A percentile compares a stretch with the other conserved stretches of the same genome.
Conservation (phyloP, 140 eudicot genomes). For the Flaveria floridana region DNA sequence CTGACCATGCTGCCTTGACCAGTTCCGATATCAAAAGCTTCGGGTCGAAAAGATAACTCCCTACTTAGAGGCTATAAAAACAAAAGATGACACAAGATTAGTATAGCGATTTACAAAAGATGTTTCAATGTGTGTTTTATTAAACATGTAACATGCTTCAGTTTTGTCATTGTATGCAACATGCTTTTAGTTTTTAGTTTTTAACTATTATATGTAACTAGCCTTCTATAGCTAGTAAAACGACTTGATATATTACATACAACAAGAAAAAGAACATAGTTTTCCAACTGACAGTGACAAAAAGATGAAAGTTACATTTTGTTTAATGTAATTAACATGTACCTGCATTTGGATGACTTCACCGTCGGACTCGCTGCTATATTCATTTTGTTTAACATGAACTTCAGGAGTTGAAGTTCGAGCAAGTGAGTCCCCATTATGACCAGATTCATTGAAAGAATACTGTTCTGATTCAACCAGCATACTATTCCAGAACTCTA, state of each 20-base stretch:
- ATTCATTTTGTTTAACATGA: conserved; percentile 38
- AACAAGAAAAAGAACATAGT: neutral
- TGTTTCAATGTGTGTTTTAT: neutral
- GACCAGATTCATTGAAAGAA: conserved; percentile 33
- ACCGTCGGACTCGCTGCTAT: conserved; percentile 55
- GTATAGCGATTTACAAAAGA: neutral
- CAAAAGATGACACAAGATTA: neutral
- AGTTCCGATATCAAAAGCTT: conserved; percentile 2
- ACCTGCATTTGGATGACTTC: conserved; percentile 49
- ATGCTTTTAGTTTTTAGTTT: neutral
- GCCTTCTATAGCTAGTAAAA: neutral
- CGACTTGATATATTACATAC: neutral
- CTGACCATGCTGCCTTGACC: conserved; percentile 16
- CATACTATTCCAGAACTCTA: conserved; percentile 45
- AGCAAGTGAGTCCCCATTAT: conserved; percentile 19
- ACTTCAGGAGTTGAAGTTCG: conserved; percentile 28
- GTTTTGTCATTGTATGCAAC: neutral
- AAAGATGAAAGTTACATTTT: neutral
- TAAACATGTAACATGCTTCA: neutral
- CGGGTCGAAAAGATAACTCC: conserved; percentile 10
- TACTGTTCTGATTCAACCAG: conserved; percentile 40
- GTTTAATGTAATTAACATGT: neutral
- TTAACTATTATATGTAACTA: neutral
- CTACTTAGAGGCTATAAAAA: conserved; percentile 6
- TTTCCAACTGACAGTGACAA: neutral